Evolutionary conservation across 2,329 filamentous ascomycete genomes (phyloP), one percentile per base, ranked within the genome.

Genomic region (Neocucurbitaria cava): DNA sequence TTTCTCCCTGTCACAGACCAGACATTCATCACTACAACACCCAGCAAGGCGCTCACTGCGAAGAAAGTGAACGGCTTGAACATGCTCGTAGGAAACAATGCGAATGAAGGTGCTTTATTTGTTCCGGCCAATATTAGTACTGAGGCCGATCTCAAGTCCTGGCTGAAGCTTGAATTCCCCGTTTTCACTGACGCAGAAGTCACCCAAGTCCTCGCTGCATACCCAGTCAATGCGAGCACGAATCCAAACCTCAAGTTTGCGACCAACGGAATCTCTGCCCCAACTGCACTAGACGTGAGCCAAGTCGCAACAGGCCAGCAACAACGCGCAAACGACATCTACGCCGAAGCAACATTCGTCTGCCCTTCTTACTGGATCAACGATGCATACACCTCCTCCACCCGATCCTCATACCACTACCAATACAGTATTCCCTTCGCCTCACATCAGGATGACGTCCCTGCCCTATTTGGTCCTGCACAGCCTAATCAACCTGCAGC

Each of bases 321-420:
- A 56, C 83, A 87, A 62, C 77, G 80, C 28, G 81, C 77, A 10
- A 49, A 68, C 52, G 82, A 84, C 62, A 79, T 86, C 43, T 82
- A 81, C 57, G 82, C 79, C 38, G 84, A 87, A 67, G 76, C 79
- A 1, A 82, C 81, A 1, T 85, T 86, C 55, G 75, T 82, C 39
- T 87, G 85, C 64, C 80, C 83, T 0, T 78, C 80, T 0, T 85
- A 85, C 68, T 86, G 83, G 83, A 70, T 85, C 50, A 79, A 80
- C 2, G 74, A 80, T 31, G 82, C 81, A 3, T 86, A 65, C 55
- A 53, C 51, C 17, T 35, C n/a, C 38, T 17, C 21, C 3, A 35
- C 36, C 3, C 49, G 55, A 24, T 52, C 52, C 3, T 42, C 50
- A 3, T 61, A 53, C 51, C 59, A 66, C 40, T 66, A 64, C 46